phyloP scores from a whole-genome alignment of 2,329 filamentous ascomycete species.

The Pestalotiopsis sp. region DNA sequence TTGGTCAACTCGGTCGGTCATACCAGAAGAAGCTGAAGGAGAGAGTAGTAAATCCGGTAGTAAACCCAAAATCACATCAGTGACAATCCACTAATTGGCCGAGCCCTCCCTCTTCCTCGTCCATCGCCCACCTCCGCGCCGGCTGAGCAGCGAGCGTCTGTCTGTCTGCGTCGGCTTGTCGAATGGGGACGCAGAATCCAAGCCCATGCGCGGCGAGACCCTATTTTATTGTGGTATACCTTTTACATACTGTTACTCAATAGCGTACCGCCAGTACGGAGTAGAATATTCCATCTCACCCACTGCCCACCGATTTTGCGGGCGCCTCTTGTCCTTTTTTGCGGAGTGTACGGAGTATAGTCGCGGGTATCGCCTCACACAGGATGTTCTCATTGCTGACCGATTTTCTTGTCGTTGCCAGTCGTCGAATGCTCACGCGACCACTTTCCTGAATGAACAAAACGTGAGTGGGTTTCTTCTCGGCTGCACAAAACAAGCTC shows the following conservation, averaged over 20 bases:
- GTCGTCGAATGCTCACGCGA: conserved; percentile 7
- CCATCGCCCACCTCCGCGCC: background rate
- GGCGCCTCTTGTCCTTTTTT: background rate
- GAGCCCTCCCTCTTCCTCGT: background rate
- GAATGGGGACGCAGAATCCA: background rate
- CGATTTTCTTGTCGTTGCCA: background rate
- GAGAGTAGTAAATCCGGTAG: background rate
- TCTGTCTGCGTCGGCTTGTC: background rate
- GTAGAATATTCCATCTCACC: background rate
- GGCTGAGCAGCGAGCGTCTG: background rate
- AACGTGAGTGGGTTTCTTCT: background rate
- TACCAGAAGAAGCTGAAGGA: background rate
- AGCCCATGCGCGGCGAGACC: background rate
- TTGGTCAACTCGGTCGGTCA: background rate
- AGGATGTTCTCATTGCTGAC: background rate
- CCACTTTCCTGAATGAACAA: conserved; percentile 8
- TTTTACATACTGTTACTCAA: background rate
- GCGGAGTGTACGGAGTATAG: background rate
- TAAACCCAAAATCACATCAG: too few relatives aligned
- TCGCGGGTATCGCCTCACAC: background rate
- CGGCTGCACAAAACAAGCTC: conserved; percentile 1
- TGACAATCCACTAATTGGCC: conserved; percentile 10
- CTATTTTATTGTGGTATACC: background rate
- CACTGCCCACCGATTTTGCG: background rate
- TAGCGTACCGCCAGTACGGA: background rate